phyloP scores from a whole-genome alignment of 345 rosid genomes.

The Pugionium cornutum region DNA sequence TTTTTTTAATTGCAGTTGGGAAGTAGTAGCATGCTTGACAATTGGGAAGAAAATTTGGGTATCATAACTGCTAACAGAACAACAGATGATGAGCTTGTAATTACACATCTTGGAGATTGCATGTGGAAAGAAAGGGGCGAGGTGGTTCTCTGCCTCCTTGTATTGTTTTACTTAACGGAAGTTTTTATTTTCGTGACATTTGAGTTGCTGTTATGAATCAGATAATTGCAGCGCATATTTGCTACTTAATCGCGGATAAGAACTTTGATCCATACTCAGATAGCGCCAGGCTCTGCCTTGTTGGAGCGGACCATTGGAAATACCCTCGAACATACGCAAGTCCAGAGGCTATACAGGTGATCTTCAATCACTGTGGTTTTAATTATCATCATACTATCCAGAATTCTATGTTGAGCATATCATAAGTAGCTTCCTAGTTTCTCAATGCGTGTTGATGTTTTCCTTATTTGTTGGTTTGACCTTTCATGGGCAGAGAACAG shows the following conservation, averaged over 20 bases:
- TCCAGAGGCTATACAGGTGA: constrained; percentile 81
- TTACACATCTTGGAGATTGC: constrained; percentile 94
- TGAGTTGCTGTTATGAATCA: constrained; percentile 38
- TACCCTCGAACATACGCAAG: constrained; percentile 69
- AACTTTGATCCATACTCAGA: constrained; percentile 72
- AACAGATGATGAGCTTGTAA: constrained; percentile 92
- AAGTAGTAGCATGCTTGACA: constrained; percentile 85
- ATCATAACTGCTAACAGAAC: constrained; percentile 97
- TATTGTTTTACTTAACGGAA: constrained; percentile 13
- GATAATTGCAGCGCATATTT: constrained; percentile 70
- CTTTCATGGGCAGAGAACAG: constrained; percentile 79
- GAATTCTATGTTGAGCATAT: constrained; percentile 15
- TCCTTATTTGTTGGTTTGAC: constrained; percentile 35
- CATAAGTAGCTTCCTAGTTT: not conserved
- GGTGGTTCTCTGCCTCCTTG: constrained; percentile 49
- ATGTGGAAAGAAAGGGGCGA: constrained; percentile 96
- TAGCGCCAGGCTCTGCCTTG: constrained; percentile 70
- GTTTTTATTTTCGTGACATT: constrained; percentile 34
- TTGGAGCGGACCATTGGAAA: constrained; percentile 78
- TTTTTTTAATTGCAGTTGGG: constrained; percentile 49
- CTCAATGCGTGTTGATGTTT: not conserved
- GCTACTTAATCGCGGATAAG: constrained; percentile 73
- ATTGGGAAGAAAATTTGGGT: constrained; percentile 98
- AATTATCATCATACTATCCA: constrained; percentile 5
- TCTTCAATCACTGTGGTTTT: not conserved